Base-by-base conservation (phyloP, 1,284 basidiomycete genomes). In the Marasmius fiardii region DNA sequence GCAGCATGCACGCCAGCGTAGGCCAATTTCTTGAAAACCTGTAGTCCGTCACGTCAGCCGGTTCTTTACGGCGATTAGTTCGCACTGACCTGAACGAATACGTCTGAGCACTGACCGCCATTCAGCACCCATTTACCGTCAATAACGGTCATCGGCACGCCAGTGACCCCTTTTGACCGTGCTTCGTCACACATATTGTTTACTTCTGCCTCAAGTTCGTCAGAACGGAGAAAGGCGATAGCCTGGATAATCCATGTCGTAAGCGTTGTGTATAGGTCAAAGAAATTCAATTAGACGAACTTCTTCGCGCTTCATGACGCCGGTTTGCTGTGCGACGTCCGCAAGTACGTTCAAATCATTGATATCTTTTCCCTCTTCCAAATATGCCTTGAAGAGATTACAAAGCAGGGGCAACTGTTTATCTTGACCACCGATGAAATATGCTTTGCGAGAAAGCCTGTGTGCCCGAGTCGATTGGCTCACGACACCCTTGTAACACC, bases 101-200 rank as follows among this genome's bases (percentile, higher is more conserved):
- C 84, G 35, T 90, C 87, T 37, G 81, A 79, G 5, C 82, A 75
- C 67, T 92, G 90, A 3, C 85, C 85, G 4, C 90, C 90, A 48
- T 82, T 86, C 47, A 92, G 74, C 8, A 86, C 88, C 87, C 88
- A 92, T 63, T 85, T 85, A 18, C 83, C 82, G 64, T 92, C 86
- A 60, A 93, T 86, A 65, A 92, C 83, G 47, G 84, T 83, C 71
- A 91, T 83, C 2, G 92, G 91, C 5, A 93, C 89, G 34, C 91
- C 90, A 0, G 81, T 88, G 52, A 93, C 83, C 20, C 90, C 90
- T 57, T 83, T 83, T 34, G 75, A 75, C 58, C 83, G 81, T 20
- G 87, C 88, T 37, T 86, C 81, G 7, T 79, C 74, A 58, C 86
- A 81, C 75, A 87, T 83, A n/a, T 75, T 74, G 58, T 85, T 76